Evolutionary conservation across 495 filamentous ascomycete species (phyloP), one percentile per base, ranked within the genome.

Genomic region (Corynascus novoguineensis): DNA sequence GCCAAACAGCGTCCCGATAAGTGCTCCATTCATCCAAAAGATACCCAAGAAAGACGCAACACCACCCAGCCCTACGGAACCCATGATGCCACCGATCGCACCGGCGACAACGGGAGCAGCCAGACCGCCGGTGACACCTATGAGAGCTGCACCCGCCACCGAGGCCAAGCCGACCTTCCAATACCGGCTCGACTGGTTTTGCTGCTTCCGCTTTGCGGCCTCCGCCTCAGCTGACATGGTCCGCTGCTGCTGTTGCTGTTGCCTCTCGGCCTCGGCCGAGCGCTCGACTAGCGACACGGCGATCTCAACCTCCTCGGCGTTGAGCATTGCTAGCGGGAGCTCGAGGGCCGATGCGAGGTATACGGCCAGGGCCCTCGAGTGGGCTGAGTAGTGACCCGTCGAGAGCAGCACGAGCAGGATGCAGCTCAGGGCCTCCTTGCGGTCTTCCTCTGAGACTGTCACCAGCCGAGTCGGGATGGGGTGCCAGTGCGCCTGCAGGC

Each of bases 131-230:
- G 91, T 95, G 2, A 96, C 78, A 3, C 91, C 91, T 17, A 96
- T 90, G 8, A 95, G 67, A 0, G 87, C 90, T 7, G 91, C 91
- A 5, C 91, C 91, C 3, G 89, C 90, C 0, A 90, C 87, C n/a
- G 85, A 86, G 4, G 90, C 91, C 12, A 95, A 73, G 0, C 90
- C 90, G 35, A 96, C 89, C 63, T 95, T 96, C 89, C 87, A 93
- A 58, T 84, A 85, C 24, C 88, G 73, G 0, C 78, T 70, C 1
- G 72, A 63, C 50, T 83, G 76, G 24, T 82, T 81, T 57, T 87
- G 80, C 53, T 89, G 83, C 21, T 74, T 78, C 54, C 83, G 79
- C 59, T 83, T 81, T 64, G 87, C 75, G 1, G 81, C 82, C 59
- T 91, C 88, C 5, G 81, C 77, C 29, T 88, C 83, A 1, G 83